These are phyloP conservation scores for Dentipellis sp. DNA, from an alignment of 768 basidiomycete species.

Conservation along the genomic window DNA sequence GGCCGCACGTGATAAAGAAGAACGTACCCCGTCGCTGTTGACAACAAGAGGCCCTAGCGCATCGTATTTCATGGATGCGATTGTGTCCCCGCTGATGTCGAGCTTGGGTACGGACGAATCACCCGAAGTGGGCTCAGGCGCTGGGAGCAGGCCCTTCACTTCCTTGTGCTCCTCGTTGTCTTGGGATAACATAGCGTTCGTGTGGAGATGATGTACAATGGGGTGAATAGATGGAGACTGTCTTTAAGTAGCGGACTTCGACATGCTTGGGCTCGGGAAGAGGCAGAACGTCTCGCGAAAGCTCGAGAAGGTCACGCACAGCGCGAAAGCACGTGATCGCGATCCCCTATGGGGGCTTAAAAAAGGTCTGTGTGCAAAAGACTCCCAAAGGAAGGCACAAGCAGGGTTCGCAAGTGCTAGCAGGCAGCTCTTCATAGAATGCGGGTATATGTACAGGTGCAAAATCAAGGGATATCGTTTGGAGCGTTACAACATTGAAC, in stretches of 20 bases:
- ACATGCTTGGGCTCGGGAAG: too few relatives aligned
- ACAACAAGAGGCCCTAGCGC: slow-evolving; percentile 5
- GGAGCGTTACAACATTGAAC: background rate
- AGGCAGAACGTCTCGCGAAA: too few relatives aligned
- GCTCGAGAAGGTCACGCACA: too few relatives aligned
- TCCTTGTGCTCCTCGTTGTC: background rate
- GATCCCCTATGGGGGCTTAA: too few relatives aligned
- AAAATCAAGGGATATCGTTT: background rate
- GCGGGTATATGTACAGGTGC: too few relatives aligned
- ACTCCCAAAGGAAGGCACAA: too few relatives aligned
- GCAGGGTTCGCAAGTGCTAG: too few relatives aligned
- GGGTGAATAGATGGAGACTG: too few relatives aligned
- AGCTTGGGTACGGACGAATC: background rate
- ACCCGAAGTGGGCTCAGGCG: background rate
- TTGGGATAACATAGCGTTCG: background rate
- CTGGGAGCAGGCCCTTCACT: background rate
- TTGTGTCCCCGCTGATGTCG: slow-evolving; percentile 1
- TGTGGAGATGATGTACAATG: background rate
- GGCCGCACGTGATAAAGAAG: background rate
- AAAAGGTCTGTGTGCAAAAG: too few relatives aligned
- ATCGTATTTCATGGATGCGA: slow-evolving; percentile 8
- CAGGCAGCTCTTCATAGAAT: too few relatives aligned
- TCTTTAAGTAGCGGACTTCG: too few relatives aligned
- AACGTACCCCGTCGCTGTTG: slow-evolving; percentile 9
- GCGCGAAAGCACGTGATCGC: too few relatives aligned